Conservation (phyloP, 2,329 filamentous ascomycete species). For the Cercospora sesami region DNA sequence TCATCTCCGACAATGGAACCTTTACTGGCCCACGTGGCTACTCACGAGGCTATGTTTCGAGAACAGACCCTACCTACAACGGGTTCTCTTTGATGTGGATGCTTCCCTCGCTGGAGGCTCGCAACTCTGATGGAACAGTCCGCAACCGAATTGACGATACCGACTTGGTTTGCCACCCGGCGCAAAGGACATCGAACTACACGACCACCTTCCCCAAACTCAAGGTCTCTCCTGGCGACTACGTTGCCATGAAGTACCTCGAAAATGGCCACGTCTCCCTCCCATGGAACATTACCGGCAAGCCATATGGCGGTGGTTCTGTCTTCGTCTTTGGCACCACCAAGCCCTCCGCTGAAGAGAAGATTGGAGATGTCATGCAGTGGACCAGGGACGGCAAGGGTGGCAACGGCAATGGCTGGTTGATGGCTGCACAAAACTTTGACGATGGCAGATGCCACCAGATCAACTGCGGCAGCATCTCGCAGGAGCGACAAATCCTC, state of each 20-base stretch:
- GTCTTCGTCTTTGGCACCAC: constrained; percentile 54
- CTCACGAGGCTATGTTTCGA: constrained; percentile 67
- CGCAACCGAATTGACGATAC: constrained; percentile 50
- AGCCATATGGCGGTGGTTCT: constrained; percentile 48
- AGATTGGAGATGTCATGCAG: constrained; percentile 64
- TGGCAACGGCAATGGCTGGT: constrained; percentile 72
- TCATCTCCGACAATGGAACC: constrained; percentile 70
- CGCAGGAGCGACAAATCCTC: constrained; percentile 57
- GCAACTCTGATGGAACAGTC: constrained; percentile 36
- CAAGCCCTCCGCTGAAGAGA: constrained; percentile 55
- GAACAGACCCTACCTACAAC: constrained; percentile 56
- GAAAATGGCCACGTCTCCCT: constrained; percentile 54
- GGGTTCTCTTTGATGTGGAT: constrained; percentile 64
- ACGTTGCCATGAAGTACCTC: constrained; percentile 51
- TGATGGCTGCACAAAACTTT: constrained; percentile 76
- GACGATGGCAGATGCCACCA: constrained; percentile 93
- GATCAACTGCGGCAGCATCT: constrained; percentile 62
- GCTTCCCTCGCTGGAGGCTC: constrained; percentile 54
- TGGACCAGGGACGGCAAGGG: constrained; percentile 82
- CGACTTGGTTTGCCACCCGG: constrained; percentile 63
- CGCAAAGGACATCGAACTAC: constrained; percentile 59
- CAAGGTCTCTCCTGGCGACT: constrained; percentile 51
- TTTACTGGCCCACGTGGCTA: constrained; percentile 72
- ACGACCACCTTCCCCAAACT: constrained; percentile 62
- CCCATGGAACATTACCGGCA: constrained; percentile 44